Evolutionary conservation across 2,329 filamentous ascomycete genomes (phyloP).

Genomic region (Pseudopithomyces maydicus): DNA sequence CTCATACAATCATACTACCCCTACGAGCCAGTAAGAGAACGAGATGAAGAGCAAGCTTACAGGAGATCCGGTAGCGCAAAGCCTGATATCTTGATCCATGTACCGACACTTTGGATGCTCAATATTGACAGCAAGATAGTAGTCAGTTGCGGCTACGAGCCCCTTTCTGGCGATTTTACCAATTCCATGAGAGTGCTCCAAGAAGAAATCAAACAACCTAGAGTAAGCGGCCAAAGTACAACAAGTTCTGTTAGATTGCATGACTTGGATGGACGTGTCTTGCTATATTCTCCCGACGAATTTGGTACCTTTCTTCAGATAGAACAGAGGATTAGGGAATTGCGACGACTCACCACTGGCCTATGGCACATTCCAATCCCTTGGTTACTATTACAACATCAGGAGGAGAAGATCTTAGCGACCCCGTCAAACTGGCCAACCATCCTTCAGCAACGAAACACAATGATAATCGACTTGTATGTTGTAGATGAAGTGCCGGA

Average conservation of each 20-base stretch:
- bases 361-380: background rate
- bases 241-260: slow-evolving; percentile 25
- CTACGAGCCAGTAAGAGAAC: slow-evolving; percentile 34
- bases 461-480: slow-evolving; percentile 28
- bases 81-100: slow-evolving; percentile 27
- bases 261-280: slow-evolving; percentile 24
- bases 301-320: slow-evolving; percentile 38
- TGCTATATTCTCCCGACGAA: slow-evolving; percentile 25
- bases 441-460: slow-evolving; percentile 19
- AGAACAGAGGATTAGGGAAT: slow-evolving; percentile 31
- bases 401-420: slow-evolving; percentile 11
- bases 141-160: slow-evolving; percentile 33
- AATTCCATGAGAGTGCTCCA: slow-evolving; percentile 31
- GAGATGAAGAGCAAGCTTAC: slow-evolving; percentile 38
- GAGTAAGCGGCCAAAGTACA: slow-evolving; percentile 4
- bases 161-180: slow-evolving; percentile 26
- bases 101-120: slow-evolving; percentile 38
- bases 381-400: slow-evolving; percentile 7
- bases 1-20: slow-evolving; percentile 41
- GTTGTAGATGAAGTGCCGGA: slow-evolving; percentile 8
- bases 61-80: slow-evolving; percentile 25
- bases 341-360: slow-evolving; percentile 10
- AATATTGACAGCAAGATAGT: slow-evolving; percentile 31
- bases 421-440: slow-evolving; percentile 26
- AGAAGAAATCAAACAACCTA: slow-evolving; percentile 23